phyloP scores from a whole-genome alignment of 2,329 filamentous ascomycete genomes.

The Berkeleyomyces basicola region DNA sequence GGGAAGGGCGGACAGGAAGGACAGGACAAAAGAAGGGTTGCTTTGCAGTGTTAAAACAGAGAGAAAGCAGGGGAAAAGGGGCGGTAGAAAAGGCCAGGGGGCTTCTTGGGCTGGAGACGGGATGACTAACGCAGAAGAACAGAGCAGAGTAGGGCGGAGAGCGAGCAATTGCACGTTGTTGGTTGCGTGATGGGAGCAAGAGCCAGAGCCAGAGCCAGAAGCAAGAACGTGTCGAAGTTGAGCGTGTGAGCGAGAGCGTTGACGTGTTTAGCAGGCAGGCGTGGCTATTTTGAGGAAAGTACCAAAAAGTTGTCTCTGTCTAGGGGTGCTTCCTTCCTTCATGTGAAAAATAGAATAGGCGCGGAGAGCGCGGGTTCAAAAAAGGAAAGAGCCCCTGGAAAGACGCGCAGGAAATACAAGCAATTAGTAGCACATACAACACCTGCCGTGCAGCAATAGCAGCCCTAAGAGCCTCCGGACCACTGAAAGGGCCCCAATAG shows the following conservation, averaged over 20 bases:
- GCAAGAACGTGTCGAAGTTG: no score
- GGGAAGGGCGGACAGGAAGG: not conserved
- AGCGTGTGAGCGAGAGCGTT: no score
- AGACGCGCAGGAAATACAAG: conserved; percentile 8
- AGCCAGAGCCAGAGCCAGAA: conserved; percentile 2
- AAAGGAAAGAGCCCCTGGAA: conserved; percentile 3
- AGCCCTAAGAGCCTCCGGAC: not conserved
- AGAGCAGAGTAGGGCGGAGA: not conserved
- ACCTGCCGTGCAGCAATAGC: not conserved
- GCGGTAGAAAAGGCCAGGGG: not conserved
- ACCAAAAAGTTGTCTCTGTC: not conserved
- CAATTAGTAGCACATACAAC: not conserved
- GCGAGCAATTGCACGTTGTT: not conserved
- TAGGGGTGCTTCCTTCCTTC: not conserved
- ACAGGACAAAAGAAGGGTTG: not conserved
- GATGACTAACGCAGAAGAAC: not conserved
- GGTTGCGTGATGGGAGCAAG: not conserved
- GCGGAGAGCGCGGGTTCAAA: conserved; percentile 16
- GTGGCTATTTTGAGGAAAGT: not conserved
- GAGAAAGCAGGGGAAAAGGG: conserved; percentile 7
- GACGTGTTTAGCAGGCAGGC: no score
- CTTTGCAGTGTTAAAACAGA: conserved; percentile 3
- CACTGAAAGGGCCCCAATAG: not conserved
- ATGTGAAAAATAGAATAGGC: conserved; percentile 17
- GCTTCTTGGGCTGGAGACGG: not conserved